Evolutionary conservation across 306 rosid genomes (phyloP).

Genomic region (Sicyos baderoa): DNA sequence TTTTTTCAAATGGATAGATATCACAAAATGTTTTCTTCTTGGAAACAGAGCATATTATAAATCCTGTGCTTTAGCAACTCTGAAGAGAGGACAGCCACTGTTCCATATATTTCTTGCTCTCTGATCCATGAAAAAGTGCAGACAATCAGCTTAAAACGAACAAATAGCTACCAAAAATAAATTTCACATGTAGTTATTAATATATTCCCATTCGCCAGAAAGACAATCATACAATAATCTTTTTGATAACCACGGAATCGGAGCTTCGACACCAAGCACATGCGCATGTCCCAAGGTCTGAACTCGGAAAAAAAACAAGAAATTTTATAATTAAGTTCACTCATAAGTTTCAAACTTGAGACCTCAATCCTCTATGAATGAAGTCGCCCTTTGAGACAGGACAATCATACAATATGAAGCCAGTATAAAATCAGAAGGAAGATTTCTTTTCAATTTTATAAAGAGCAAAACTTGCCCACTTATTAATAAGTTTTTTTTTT

Average conservation of each 20-base stretch:
- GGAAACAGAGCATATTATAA: background rate
- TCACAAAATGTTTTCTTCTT: background rate
- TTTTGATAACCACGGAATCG: no score
- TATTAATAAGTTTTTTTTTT: no score
- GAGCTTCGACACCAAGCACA: no score
- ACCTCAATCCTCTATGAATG: no score
- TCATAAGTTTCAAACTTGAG: no score
- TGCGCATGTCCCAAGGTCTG: no score
- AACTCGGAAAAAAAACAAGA: no score
- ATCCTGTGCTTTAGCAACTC: constrained; percentile 35
- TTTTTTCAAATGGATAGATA: background rate
- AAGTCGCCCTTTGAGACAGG: no score
- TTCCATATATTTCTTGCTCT: constrained; percentile 67
- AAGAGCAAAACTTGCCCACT: no score
- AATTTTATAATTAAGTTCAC: no score
- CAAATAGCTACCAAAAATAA: background rate
- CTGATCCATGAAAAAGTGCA: constrained; percentile 39
- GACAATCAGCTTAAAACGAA: constrained; percentile 5
- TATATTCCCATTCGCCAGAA: background rate
- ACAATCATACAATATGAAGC: background rate
- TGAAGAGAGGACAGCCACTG: constrained; percentile 68
- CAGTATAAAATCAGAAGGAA: background rate
- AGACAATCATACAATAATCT: background rate
- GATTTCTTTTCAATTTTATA: background rate
- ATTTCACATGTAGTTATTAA: background rate